Evolutionary conservation across 306 rosid genomes (phyloP).

Genomic region (Prosopis cineraria): DNA sequence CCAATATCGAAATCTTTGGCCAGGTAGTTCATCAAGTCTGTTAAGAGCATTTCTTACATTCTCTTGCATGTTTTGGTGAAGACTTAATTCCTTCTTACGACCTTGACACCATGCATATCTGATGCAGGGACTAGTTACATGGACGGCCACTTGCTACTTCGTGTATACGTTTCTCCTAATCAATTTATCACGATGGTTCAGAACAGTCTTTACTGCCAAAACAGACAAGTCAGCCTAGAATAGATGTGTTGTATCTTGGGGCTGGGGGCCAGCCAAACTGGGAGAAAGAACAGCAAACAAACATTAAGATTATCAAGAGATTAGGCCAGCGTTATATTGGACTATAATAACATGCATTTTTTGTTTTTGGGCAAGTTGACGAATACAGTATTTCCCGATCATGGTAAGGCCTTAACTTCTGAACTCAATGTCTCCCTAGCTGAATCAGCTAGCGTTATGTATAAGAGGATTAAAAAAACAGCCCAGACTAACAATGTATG

Average conservation of each 20-base stretch:
- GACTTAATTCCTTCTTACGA: not conserved
- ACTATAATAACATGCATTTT: not conserved
- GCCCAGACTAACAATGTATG: not conserved
- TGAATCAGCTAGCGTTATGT: not conserved
- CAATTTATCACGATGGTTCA: slow-evolving; percentile 52
- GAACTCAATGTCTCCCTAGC: not conserved
- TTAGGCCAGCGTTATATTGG: not conserved
- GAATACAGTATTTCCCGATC: not conserved
- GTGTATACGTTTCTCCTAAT: slow-evolving; percentile 35
- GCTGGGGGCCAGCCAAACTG: no score
- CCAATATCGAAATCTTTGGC: slow-evolving; percentile 46
- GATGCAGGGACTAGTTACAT: slow-evolving; percentile 51
- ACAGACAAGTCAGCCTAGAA: slow-evolving; percentile 37
- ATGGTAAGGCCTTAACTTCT: not conserved
- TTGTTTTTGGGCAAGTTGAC: not conserved
- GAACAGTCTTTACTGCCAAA: slow-evolving; percentile 36
- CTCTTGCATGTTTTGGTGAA: slow-evolving; percentile 3
- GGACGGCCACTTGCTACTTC: slow-evolving; percentile 59
- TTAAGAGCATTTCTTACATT: not conserved
- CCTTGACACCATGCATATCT: not conserved
- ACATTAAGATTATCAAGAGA: not conserved
- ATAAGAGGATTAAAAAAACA: not conserved
- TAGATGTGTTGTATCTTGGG: no score
- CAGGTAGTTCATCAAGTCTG: slow-evolving; percentile 36
- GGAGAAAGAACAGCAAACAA: not conserved